Conservation (phyloP, 148 eudicot genomes). For the Rhododendron molle region DNA sequence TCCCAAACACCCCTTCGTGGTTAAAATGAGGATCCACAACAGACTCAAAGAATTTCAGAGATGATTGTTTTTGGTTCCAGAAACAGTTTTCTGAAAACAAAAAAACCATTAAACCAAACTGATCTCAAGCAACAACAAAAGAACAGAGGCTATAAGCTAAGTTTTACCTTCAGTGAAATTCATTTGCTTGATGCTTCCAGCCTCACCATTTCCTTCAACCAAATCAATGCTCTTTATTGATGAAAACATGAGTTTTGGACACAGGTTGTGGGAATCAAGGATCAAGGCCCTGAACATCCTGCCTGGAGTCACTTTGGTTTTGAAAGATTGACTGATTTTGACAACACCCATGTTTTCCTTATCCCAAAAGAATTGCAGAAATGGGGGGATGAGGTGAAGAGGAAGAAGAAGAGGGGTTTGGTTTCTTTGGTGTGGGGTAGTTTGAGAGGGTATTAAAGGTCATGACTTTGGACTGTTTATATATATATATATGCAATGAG, state of each 20-base stretch:
- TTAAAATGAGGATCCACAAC: background rate
- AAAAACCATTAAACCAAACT: background rate
- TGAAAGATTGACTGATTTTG: constrained; percentile 15
- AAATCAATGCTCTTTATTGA: constrained; percentile 21
- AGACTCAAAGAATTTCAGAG: background rate
- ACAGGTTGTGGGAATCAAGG: constrained; percentile 16
- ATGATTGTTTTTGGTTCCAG: background rate
- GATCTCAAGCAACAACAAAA: background rate
- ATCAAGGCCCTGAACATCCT: constrained; percentile 28
- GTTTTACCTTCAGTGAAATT: constrained; percentile 21
- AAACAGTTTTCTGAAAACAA: background rate
- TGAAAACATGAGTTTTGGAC: constrained; percentile 17
- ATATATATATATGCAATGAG: background rate
- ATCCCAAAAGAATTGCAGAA: background rate
- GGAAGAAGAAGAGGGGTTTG: background rate
- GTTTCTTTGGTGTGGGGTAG: background rate
- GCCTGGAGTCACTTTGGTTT: constrained; percentile 20
- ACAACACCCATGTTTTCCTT: constrained; percentile 19
- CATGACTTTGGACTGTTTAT: background rate
- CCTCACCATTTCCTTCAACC: constrained; percentile 24
- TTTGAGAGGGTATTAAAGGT: background rate
- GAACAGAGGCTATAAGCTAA: background rate
- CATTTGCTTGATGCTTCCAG: constrained; percentile 27
- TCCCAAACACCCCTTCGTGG: background rate
- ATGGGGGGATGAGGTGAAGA: background rate